Evolutionary conservation across 106 monocot species (phyloP).

Genomic region (Narthecium ossifragum): DNA sequence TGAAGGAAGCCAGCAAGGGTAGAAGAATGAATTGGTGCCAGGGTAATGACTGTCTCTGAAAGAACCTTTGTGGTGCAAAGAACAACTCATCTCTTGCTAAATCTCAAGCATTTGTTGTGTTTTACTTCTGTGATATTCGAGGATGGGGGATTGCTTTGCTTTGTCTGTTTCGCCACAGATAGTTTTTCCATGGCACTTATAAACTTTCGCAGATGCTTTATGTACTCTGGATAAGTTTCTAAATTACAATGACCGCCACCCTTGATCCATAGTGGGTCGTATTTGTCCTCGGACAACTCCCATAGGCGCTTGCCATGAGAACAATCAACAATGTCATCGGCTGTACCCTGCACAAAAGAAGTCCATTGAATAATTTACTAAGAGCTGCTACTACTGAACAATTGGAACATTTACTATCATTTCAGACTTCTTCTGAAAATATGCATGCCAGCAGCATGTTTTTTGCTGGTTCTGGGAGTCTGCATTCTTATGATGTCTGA

Average conservation of each 20-base stretch:
- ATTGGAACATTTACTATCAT: too few relatives aligned
- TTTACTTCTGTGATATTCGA: slow-evolving; percentile 47
- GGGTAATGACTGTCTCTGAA: too few relatives aligned
- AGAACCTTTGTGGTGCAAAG: background rate
- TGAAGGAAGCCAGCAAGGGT: too few relatives aligned
- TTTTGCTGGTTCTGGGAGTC: too few relatives aligned
- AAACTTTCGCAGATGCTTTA: slow-evolving; percentile 79
- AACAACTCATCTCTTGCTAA: slow-evolving; percentile 41
- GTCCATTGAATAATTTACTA: too few relatives aligned
- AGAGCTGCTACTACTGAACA: too few relatives aligned
- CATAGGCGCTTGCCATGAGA: slow-evolving; percentile 88
- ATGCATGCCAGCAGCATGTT: too few relatives aligned
- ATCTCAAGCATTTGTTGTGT: slow-evolving; percentile 92
- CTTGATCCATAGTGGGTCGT: slow-evolving; percentile 86
- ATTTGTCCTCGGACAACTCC: slow-evolving; percentile 90
- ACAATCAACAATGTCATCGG: slow-evolving; percentile 83
- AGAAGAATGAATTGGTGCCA: too few relatives aligned
- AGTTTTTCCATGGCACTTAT: slow-evolving; percentile 76
- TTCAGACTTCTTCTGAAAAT: too few relatives aligned
- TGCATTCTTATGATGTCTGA: too few relatives aligned
- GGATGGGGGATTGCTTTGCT: slow-evolving; percentile 20
- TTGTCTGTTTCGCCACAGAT: slow-evolving; percentile 23
- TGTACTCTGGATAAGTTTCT: slow-evolving; percentile 86
- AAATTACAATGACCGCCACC: slow-evolving; percentile 96
- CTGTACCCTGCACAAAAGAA: slow-evolving; percentile 54